Conservation (phyloP, 176 grass and related monocot genomes). For the Bolboschoenus planiculmis region DNA sequence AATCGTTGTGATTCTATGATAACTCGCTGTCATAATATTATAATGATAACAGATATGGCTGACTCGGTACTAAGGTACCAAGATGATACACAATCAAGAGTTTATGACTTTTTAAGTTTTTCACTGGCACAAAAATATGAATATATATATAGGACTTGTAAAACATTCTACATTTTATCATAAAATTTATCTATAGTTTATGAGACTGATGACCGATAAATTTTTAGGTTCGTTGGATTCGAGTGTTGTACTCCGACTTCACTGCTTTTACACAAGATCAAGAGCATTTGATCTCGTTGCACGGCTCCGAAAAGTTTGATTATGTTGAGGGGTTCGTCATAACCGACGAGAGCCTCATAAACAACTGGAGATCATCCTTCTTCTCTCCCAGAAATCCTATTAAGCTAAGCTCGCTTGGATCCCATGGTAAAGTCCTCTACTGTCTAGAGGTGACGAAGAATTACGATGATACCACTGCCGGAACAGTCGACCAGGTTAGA, state of each 20-base stretch:
- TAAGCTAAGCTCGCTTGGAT: constrained; percentile 66
- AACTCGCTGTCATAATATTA: too few species aligned
- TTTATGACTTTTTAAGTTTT: background rate
- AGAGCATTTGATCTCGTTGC: constrained; percentile 60
- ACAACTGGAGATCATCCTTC: constrained; percentile 99
- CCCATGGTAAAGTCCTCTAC: constrained; percentile 61
- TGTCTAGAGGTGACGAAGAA: constrained; percentile 91
- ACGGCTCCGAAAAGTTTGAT: constrained; percentile 50
- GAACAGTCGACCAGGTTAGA: constrained; percentile 57
- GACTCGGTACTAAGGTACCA: background rate
- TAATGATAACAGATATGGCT: too few species aligned
- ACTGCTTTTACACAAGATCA: constrained; percentile 65
- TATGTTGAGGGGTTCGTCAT: constrained; percentile 95
- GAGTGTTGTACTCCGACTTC: constrained; percentile 90
- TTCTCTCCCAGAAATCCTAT: constrained; percentile 94
- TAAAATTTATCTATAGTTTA: background rate
- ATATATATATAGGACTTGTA: background rate
- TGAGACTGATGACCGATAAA: background rate
- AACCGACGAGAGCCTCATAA: constrained; percentile 85
- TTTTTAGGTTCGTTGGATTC: constrained; percentile 68
- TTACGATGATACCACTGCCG: constrained; percentile 58
- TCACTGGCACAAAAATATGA: background rate
- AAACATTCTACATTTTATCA: background rate
- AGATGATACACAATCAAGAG: background rate
- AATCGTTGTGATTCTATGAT: too few species aligned